Base-by-base conservation (phyloP, 2,329 filamentous ascomycete species). In the Clarireedia sp. region DNA sequence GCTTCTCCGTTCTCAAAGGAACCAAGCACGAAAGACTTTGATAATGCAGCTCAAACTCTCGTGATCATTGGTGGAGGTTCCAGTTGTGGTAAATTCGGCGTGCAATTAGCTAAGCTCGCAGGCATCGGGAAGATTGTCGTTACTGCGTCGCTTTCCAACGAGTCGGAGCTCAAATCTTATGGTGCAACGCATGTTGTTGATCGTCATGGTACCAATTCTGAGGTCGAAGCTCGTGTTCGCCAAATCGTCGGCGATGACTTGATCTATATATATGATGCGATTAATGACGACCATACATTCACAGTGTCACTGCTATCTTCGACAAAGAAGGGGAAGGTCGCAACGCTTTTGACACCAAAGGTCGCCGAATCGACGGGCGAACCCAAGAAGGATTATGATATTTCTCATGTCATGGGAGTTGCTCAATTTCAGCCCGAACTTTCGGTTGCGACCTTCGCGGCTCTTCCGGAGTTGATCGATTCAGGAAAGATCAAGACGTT, bases 181-280 rank as follows among this genome's bases (percentile, higher is more conserved):
- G 73, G 73, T 1, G 73, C 73, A 0, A 75, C 72, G 1, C 67
- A 74, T 59, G 64, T 74, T 4, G 57, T 74, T 9, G 69, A 73
- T 54, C 71, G 73, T 2, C 44, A 57, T 40, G 50, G 24, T 19
- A 38, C 14, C 12, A 17, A 54, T 26, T 23, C 19, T 3, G 55
- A 57, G 29, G 38, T 54, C n/a, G 38, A 54, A 24, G 16, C 44
- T 7, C 50, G 21, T 26, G 23, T 57, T 5, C 36, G 26, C 29
- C 24, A 48, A 9, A 48, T 44, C 33, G 38, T 49, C 16, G 55
- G 55, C 1, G 51, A 49, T 17, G 55, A 57, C 4, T 23, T 54
- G 2, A 10, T 47, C 3, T 45, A 57, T 29, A 45, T 54, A 10
- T 57, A 36, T 24, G 55, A 57, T 40, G n/a, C 55, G 12, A 38